phyloP scores from a whole-genome alignment of 768 basidiomycete genomes.

The Phlebiopsis flavidoalba region DNA sequence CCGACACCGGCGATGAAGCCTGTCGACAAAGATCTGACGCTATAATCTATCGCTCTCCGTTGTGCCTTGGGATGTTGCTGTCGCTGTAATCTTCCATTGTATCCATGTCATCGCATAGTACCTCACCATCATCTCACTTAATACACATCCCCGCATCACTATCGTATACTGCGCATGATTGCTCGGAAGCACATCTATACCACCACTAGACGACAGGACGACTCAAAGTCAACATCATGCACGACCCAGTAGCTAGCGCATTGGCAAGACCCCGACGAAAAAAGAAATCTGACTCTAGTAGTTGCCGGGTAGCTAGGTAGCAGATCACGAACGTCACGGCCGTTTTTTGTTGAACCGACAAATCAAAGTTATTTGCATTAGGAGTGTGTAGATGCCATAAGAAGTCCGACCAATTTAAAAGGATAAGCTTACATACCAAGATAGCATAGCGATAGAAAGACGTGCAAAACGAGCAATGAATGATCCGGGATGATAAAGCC shows the following conservation, averaged over 20 bases:
- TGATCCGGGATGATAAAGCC: no score
- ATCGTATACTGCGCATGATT: background rate
- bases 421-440: slow-evolving; percentile 6
- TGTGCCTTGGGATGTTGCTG: background rate
- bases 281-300: no score
- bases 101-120: background rate
- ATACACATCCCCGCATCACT: background rate
- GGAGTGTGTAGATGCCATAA: background rate
- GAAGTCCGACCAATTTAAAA: background rate
- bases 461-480: background rate
- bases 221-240: no score
- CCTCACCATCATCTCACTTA: slow-evolving; percentile 3
- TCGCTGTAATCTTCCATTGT: background rate
- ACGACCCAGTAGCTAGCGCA: no score
- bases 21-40: slow-evolving; percentile 24
- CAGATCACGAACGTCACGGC: no score
- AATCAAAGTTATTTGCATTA: background rate
- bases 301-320: no score
- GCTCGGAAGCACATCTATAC: no score
- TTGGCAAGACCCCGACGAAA: no score
- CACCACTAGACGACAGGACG: no score
- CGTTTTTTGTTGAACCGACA: background rate
- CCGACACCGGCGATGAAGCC: slow-evolving; percentile 38
- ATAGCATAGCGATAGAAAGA: slow-evolving; percentile 10
- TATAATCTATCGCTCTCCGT: background rate